phyloP scores from a whole-genome alignment of 1,139 yeast genomes.

The Pneumocystis oryctolagi region DNA sequence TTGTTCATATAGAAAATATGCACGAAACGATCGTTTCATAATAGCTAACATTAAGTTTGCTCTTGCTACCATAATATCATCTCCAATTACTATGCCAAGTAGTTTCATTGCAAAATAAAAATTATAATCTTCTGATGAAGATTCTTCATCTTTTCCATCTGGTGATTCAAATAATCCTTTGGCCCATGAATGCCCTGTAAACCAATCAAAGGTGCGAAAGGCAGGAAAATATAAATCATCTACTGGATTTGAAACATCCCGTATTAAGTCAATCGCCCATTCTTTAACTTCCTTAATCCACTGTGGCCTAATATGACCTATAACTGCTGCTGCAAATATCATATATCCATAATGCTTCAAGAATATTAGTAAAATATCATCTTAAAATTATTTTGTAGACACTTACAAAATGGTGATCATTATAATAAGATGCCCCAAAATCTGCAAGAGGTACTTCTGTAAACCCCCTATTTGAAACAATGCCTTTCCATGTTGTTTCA shows the following conservation, averaged over 20 bases:
- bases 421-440: slow-evolving; percentile 55
- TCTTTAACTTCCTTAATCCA: slow-evolving; percentile 47
- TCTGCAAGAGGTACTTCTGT: slow-evolving; percentile 38
- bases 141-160: slow-evolving; percentile 71
- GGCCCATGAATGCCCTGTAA: slow-evolving; percentile 75
- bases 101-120: slow-evolving; percentile 69
- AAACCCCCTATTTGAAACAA: slow-evolving; percentile 42
- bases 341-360: slow-evolving; percentile 73
- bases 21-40: slow-evolving; percentile 45
- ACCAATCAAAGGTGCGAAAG: slow-evolving; percentile 67
- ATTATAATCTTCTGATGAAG: slow-evolving; percentile 49
- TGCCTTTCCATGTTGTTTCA: slow-evolving; percentile 52
- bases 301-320: slow-evolving; percentile 48
- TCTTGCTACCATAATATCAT: slow-evolving; percentile 56
- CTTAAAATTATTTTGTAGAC: neutral
- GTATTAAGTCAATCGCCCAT: slow-evolving; percentile 49
- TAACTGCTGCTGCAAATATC: slow-evolving; percentile 63
- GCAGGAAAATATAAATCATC: slow-evolving; percentile 58
- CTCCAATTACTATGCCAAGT: slow-evolving; percentile 65
- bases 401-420: slow-evolving; percentile 29
- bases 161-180: slow-evolving; percentile 53
- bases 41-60: slow-evolving; percentile 63
- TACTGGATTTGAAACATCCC: slow-evolving; percentile 65
- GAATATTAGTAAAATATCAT: slow-evolving; percentile 24
- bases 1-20: slow-evolving; percentile 42